Base-by-base conservation (phyloP, 176 grass and related monocot species). In the Ensete glaucum region DNA sequence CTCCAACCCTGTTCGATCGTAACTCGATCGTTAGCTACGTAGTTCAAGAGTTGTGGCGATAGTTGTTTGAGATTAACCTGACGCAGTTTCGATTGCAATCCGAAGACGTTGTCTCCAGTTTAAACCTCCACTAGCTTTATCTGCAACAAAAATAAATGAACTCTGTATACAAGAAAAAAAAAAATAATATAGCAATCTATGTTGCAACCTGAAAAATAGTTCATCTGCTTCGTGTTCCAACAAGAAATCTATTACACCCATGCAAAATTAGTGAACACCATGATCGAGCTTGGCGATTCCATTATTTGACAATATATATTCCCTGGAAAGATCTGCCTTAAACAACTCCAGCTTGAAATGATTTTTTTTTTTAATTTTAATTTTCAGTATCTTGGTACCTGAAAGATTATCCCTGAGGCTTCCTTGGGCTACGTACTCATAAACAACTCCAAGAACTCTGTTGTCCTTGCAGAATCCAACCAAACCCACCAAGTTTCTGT, bases 61-160 rank as follows among this genome's bases (percentile, higher is more conserved):
- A 69, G 8, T 69, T 8, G 14, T 16, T 1, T 69, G 13, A 69
- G 29, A 13, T 57, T 13, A 69, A 69, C 66, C 66, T 69, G 29
- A 24, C 5, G 66, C 66, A 43, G 66, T 9, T 69, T 69, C 66
- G 50, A 69, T 11, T 69, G 66, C 66, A 69, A 69, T 69, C 14
- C 22, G 66, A 1, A 69, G 29, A 29, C 66, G 27, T 11, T 69
- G 2, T 11, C 27, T 69, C 66, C 66, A 69, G n/a, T 13, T 29
- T 17, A 69, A 22, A 17, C 24, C 43, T 69, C 43, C 43, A 4
- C 25, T 13, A n/a, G 14, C 43, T 49, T 49, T 69, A 2, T 49
- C 66, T 69, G 3, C 8, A 69, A 22, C 29, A 49, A 69, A 69
- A 23, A 24, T 43, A 17, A 69, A 34, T 34, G 29, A 34, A 34